Evolutionary conservation across 2,329 filamentous ascomycete species (phyloP).

Genomic region (Fusarium sp.): DNA sequence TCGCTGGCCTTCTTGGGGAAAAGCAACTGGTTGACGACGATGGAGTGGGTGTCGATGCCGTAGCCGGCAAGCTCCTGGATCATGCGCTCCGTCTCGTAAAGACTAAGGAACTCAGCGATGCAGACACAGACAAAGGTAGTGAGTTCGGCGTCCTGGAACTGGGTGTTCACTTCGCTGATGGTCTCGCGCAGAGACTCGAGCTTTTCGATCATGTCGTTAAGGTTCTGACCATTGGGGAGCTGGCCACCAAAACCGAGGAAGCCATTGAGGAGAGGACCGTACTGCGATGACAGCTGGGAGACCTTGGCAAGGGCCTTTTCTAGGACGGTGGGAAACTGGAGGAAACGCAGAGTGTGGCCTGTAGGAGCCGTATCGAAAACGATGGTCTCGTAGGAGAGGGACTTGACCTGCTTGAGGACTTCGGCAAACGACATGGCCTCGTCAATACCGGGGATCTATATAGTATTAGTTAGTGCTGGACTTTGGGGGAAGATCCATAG

Average conservation of each 20-base stretch:
- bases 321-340: slow-evolving; percentile 97
- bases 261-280: slow-evolving; percentile 94
- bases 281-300: slow-evolving; percentile 92
- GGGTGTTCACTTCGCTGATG: slow-evolving; percentile 94
- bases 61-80: slow-evolving; percentile 97
- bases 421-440: slow-evolving; percentile 99
- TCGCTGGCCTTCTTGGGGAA: slow-evolving; percentile 88
- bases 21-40: slow-evolving; percentile 97
- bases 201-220: slow-evolving; percentile 93
- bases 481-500: background rate
- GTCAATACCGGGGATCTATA: slow-evolving; percentile 94
- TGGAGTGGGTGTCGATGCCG: slow-evolving; percentile 94
- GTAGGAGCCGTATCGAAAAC: slow-evolving; percentile 99
- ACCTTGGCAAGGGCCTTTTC: slow-evolving; percentile 99
- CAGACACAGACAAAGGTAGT: slow-evolving; percentile 99
- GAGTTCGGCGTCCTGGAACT: slow-evolving; percentile 96
- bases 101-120: slow-evolving; percentile 94
- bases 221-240: slow-evolving; percentile 91
- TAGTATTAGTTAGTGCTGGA: slow-evolving; percentile 10
- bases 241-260: slow-evolving; percentile 82
- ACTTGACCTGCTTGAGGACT: slow-evolving; percentile 99
- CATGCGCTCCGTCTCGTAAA: slow-evolving; percentile 99
- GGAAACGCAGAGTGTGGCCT: slow-evolving; percentile 96
- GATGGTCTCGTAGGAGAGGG: slow-evolving; percentile 97
- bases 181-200: slow-evolving; percentile 94